Conservation (phyloP, 148 eudicot genomes). For the Camellia granthamiana region DNA sequence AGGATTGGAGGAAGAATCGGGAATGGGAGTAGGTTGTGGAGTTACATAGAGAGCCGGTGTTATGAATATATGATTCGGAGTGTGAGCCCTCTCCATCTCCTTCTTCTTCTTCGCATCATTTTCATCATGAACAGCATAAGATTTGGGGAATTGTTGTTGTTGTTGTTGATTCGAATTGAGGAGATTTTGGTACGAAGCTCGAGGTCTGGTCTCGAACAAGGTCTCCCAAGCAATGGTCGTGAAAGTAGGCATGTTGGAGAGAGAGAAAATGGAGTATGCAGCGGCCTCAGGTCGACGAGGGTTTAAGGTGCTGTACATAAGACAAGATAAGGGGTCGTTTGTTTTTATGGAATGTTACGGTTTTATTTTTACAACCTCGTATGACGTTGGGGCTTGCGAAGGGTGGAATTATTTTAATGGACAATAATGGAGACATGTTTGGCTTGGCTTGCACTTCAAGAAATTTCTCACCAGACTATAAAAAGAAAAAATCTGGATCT, state of each 20-base stretch:
- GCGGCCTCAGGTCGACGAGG: too few species aligned
- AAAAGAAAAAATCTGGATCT: too few species aligned
- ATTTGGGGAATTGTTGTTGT: neutral
- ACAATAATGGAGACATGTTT: too few species aligned
- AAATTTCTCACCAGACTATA: neutral
- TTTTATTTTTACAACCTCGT: too few species aligned
- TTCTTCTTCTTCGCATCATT: neutral
- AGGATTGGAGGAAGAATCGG: conserved; percentile 21
- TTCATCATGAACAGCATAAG: neutral
- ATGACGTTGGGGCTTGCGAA: neutral
- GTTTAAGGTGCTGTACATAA: too few species aligned
- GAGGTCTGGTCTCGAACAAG: conserved; percentile 25
- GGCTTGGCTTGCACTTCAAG: conserved; percentile 8
- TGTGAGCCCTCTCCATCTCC: neutral
- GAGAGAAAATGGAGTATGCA: neutral
- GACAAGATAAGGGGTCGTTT: too few species aligned
- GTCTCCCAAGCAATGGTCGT: conserved; percentile 30
- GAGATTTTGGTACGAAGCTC: conserved; percentile 3
- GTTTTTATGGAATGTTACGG: too few species aligned
- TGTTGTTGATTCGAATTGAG: neutral
- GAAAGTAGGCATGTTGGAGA: conserved; percentile 34
- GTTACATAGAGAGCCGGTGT: conserved; percentile 43
- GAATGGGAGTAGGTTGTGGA: conserved; percentile 43
- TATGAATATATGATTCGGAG: conserved; percentile 30
- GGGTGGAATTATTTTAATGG: too few species aligned